phyloP scores from a whole-genome alignment of 176 grass and related monocot species.

The Chloris gayana region DNA sequence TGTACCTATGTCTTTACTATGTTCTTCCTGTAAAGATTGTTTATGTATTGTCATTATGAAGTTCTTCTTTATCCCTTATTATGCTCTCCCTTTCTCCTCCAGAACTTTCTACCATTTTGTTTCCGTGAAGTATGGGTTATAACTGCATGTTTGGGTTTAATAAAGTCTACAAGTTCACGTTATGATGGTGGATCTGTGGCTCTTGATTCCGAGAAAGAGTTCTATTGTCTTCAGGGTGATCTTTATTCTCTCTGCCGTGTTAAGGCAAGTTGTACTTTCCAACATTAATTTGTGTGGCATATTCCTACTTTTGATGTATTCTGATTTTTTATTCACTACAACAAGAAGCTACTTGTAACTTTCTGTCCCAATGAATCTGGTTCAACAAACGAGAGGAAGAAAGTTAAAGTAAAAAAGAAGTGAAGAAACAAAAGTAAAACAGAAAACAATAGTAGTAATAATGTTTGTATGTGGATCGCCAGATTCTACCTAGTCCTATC shows the following conservation, averaged over 20 bases:
- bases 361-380: too few species aligned
- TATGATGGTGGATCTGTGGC: conserved; percentile 68
- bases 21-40: conserved; percentile 21
- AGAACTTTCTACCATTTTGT: conserved; percentile 94
- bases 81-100: conserved; percentile 42
- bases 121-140: conserved; percentile 98
- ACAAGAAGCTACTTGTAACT: too few species aligned
- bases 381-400: too few species aligned
- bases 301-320: conserved; percentile 23
- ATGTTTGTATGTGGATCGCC: too few species aligned
- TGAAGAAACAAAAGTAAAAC: too few species aligned
- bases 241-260: conserved; percentile 91
- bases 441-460: too few species aligned
- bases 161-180: conserved; percentile 65
- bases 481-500: too few species aligned
- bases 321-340: conserved; percentile 4
- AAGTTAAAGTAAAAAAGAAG: too few species aligned
- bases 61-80: conserved; percentile 13
- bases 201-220: conserved; percentile 90
- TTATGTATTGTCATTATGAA: conserved; percentile 37
- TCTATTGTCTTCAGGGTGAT: conserved; percentile 88
- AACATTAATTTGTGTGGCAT: neutral
- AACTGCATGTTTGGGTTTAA: conserved; percentile 85
- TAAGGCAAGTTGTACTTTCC: conserved; percentile 57
- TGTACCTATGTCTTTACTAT: conserved; percentile 39